Evolutionary conservation across 2,329 filamentous ascomycete species (phyloP).

Genomic region (Helotiales sp.): DNA sequence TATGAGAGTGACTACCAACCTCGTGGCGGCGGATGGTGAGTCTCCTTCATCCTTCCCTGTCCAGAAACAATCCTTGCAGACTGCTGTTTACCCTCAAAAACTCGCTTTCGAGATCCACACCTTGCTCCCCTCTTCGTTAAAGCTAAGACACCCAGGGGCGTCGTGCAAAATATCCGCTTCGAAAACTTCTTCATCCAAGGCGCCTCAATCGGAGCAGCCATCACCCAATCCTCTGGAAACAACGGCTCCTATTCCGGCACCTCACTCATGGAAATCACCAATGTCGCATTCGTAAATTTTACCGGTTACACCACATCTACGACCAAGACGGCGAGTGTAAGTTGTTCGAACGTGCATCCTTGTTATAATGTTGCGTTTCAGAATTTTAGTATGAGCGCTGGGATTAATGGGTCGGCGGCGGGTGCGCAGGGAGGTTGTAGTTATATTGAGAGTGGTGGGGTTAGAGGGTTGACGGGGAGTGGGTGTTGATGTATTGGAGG

Average conservation of each 20-base stretch:
- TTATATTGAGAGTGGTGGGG: constrained; percentile 30
- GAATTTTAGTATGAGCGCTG: constrained; percentile 37
- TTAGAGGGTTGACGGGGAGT: constrained; percentile 32
- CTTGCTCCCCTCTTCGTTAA: not conserved
- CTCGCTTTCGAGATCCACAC: too few species aligned
- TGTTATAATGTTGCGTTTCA: constrained; percentile 51
- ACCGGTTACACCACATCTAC: constrained; percentile 43
- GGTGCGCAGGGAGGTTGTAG: constrained; percentile 33
- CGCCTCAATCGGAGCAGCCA: constrained; percentile 42
- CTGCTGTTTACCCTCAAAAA: too few species aligned
- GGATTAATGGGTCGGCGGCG: constrained; percentile 15
- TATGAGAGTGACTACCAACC: constrained; percentile 52
- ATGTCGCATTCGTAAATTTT: constrained; percentile 52
- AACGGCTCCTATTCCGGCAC: constrained; percentile 50
- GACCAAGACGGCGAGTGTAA: constrained; percentile 41
- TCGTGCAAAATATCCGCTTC: constrained; percentile 50
- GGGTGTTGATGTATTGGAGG: constrained; percentile 25
- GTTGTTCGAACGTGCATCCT: constrained; percentile 48
- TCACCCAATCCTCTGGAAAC: constrained; percentile 50
- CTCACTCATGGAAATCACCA: constrained; percentile 47
- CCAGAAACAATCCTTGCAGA: too few species aligned
- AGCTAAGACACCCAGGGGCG: constrained; percentile 38
- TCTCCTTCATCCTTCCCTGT: not conserved
- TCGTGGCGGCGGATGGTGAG: constrained; percentile 49
- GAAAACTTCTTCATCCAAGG: constrained; percentile 51